Evolutionary conservation across 129 eudicot genomes (phyloP).

Genomic region (Arctium lappa): DNA sequence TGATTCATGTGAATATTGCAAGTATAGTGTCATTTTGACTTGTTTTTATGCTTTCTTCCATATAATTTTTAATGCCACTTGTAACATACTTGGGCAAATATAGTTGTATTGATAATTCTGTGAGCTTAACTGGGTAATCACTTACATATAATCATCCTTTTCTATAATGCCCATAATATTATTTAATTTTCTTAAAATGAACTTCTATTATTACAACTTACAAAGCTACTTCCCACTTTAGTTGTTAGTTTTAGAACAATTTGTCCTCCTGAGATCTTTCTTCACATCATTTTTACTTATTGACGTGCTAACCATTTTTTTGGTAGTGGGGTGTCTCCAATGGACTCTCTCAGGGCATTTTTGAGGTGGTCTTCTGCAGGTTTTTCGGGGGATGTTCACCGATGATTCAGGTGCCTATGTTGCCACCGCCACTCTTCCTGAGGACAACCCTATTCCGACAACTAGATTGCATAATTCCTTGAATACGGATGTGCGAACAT

Average conservation of each 20-base stretch:
- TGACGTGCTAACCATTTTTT: constrained; percentile 5
- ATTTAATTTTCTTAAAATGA: not conserved
- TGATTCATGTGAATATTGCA: not conserved
- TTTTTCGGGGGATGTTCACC: constrained; percentile 4
- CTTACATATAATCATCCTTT: not conserved
- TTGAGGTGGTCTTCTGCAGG: constrained; percentile 42
- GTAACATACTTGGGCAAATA: not conserved
- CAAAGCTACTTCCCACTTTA: not conserved
- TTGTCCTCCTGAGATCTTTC: not conserved
- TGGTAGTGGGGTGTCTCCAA: constrained; percentile 83
- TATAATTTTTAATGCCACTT: not conserved
- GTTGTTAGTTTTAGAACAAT: not conserved
- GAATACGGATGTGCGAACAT: constrained; percentile 90
- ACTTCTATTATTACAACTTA: not conserved
- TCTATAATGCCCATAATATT: not conserved
- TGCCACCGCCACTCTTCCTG: constrained; percentile 54
- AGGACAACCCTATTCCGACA: constrained; percentile 60
- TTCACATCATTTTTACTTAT: not conserved
- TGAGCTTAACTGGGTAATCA: not conserved
- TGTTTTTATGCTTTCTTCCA: not conserved
- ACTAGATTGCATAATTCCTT: constrained; percentile 42
- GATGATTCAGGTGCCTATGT: constrained; percentile 40
- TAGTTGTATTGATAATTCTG: not conserved
- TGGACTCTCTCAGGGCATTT: constrained; percentile 45
- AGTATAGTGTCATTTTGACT: not conserved